Evolutionary conservation across 169 alveolate genomes (phyloP).

Genomic region (Ichthyophthirius multifiliis): DNA sequence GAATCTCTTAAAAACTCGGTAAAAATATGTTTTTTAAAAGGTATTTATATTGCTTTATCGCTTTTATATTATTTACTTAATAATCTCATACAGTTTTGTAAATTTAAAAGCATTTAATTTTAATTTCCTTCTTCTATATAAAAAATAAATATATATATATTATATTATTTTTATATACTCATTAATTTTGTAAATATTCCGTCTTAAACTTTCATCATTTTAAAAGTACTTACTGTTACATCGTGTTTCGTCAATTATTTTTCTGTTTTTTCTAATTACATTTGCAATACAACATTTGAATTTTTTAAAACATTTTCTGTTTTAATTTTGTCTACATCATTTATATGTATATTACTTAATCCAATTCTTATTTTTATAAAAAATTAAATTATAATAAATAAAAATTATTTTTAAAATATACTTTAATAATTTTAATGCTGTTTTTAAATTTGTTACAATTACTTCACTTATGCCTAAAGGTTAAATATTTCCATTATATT

Average conservation of each 20-base stretch:
- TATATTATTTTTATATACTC: neutral
- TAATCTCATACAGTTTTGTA: neutral
- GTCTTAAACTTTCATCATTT: neutral
- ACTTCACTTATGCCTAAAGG: conserved; percentile 5
- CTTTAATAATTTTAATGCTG: neutral
- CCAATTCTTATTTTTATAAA: neutral
- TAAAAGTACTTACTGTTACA: neutral
- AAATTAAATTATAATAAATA: neutral
- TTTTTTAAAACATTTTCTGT: neutral
- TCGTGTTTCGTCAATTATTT: neutral
- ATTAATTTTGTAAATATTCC: neutral
- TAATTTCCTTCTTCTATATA: neutral
- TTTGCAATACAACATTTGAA: too few species aligned
- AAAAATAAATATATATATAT: neutral
- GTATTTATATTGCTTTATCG: neutral
- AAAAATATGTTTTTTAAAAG: neutral
- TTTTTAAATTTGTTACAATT: neutral
- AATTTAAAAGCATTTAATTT: neutral
- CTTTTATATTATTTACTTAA: neutral
- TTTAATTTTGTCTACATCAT: neutral
- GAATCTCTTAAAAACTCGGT: neutral
- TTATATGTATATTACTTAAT: neutral
- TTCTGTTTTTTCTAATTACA: neutral
- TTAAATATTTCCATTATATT: neutral
- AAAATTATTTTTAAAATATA: neutral